Conservation (phyloP, 257 asterid genomes). For the Echium plantagineum region DNA sequence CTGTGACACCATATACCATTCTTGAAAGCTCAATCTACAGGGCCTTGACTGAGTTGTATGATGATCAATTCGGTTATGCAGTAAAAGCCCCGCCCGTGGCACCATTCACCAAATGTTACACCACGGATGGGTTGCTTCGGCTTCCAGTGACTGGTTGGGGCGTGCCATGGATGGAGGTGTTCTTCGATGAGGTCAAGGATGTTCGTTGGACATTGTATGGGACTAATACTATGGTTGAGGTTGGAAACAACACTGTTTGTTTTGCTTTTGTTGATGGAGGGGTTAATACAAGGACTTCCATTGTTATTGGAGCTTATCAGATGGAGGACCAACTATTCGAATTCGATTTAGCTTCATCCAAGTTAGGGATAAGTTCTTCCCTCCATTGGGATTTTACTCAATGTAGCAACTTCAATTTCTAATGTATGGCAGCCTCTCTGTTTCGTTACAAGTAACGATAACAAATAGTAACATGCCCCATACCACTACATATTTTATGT, state of each 20-base stretch:
- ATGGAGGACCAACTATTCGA: slow-evolving; percentile 8
- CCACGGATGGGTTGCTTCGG: not conserved
- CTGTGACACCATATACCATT: not conserved
- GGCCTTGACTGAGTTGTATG: not conserved
- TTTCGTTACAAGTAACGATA: too few species aligned
- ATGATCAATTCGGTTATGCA: not conserved
- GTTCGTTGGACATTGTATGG: slow-evolving; percentile 13
- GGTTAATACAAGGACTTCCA: not conserved
- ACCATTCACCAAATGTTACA: slow-evolving; percentile 2
- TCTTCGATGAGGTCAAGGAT: not conserved
- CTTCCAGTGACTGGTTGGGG: not conserved
- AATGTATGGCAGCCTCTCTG: not conserved
- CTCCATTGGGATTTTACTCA: not conserved
- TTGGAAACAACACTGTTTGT: slow-evolving; percentile 3
- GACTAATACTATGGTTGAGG: slow-evolving; percentile 5
- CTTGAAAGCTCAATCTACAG: slow-evolving; percentile 4
- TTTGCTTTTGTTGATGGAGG: slow-evolving; percentile 14
- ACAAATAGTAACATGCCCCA: too few species aligned
- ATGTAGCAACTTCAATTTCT: slow-evolving; percentile 6
- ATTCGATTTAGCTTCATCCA: slow-evolving; percentile 9
- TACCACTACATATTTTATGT: too few species aligned
- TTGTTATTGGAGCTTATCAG: slow-evolving; percentile 18
- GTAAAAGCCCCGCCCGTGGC: slow-evolving; percentile 1
- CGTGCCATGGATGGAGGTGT: not conserved
- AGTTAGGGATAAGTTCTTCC: slow-evolving; percentile 8